phyloP scores from a whole-genome alignment of 495 filamentous ascomycete genomes.

The Talaromyces thailandensis region DNA sequence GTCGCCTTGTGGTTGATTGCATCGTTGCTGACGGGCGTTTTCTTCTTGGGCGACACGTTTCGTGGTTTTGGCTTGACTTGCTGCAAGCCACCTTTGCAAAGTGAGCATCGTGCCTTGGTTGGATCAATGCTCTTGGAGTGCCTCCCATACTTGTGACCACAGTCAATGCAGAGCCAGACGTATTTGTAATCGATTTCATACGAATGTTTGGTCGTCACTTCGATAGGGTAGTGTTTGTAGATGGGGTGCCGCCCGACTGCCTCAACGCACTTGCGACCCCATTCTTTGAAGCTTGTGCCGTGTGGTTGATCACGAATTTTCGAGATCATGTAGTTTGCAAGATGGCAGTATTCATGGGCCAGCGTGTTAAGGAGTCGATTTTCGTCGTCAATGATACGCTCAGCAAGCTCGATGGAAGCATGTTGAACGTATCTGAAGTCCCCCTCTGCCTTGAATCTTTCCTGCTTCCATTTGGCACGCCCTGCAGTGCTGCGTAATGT shows the following conservation, averaged over 20 bases:
- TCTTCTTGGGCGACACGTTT: conserved; percentile 46
- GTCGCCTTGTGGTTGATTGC: neutral
- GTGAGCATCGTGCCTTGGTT: conserved; percentile 54
- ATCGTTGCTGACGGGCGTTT: conserved; percentile 31
- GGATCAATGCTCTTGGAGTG: conserved; percentile 80
- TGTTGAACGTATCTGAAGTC: conserved; percentile 35
- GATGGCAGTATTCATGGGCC: conserved; percentile 93
- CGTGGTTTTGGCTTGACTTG: conserved; percentile 76
- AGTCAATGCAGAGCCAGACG: conserved; percentile 70
- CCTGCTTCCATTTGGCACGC: conserved; percentile 70
- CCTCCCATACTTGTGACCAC: conserved; percentile 58
- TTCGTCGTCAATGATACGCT: conserved; percentile 73
- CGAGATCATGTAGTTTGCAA: conserved; percentile 77
- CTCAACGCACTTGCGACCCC: conserved; percentile 41
- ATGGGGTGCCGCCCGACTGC: conserved; percentile 31
- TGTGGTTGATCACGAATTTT: conserved; percentile 63
- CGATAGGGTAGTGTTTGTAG: conserved; percentile 43
- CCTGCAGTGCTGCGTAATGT: conserved; percentile 83
- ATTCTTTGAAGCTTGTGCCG: conserved; percentile 74
- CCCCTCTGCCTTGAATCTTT: conserved; percentile 26
- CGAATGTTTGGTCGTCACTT: conserved; percentile 76
- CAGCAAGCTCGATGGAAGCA: conserved; percentile 78
- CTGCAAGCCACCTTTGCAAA: conserved; percentile 54
- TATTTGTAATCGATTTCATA: conserved; percentile 90
- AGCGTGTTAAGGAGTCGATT: conserved; percentile 75